Conservation (phyloP, 768 basidiomycete species). For the Termitomyces heimii region DNA sequence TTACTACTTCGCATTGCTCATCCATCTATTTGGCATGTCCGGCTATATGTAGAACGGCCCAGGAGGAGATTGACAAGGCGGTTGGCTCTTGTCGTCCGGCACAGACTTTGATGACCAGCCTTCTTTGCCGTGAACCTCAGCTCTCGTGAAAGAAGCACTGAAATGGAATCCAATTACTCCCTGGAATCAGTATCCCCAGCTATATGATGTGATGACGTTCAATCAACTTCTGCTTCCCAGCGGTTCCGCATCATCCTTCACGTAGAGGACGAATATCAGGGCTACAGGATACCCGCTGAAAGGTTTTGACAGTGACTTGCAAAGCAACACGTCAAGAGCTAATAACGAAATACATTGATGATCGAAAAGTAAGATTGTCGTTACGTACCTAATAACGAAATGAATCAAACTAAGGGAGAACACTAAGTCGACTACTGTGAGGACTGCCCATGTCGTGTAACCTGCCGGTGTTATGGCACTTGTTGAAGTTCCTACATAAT, state of each 20-base stretch:
- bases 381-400: too few species aligned
- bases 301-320: too few species aligned
- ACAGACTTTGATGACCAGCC: conserved; percentile 21
- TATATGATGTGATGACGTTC: neutral
- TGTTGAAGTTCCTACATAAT: too few species aligned
- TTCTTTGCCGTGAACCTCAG: conserved; percentile 25
- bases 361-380: too few species aligned
- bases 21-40: conserved; percentile 2
- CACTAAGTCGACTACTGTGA: too few species aligned
- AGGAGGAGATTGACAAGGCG: conserved; percentile 18
- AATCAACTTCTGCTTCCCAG: neutral
- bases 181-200: neutral
- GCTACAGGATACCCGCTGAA: neutral
- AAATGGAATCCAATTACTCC: conserved; percentile 11
- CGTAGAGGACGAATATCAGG: neutral
- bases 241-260: neutral
- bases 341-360: too few species aligned
- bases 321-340: too few species aligned
- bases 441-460: too few species aligned
- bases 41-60: conserved; percentile 18
- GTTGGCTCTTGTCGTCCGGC: conserved; percentile 21
- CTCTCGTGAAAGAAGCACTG: conserved; percentile 25
- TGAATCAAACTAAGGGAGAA: too few species aligned
- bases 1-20: neutral
- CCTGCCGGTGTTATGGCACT: too few species aligned